Base-by-base conservation (phyloP, 108 stramenopile genomes). In the Schizochytrium sp. region DNA sequence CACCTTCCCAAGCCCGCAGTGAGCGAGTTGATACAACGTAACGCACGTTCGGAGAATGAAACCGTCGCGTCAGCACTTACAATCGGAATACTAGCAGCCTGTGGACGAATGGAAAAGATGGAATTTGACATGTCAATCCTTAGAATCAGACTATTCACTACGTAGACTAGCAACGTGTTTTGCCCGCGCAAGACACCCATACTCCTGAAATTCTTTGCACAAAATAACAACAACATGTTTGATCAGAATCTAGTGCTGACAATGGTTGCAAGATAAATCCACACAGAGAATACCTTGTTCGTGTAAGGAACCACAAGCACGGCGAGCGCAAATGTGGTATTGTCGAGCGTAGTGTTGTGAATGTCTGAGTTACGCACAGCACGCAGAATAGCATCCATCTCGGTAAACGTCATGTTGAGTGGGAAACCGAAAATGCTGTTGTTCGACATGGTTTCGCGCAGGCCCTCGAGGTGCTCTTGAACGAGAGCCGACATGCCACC, bases 241-340 rank as follows among this genome's bases (percentile, higher is more conserved):
- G 76, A 12, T 34, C 23, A 83, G 28, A 83, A 53, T 6, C 76
- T 12, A 6, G 76, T 83, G 76, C 76, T 83, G 5, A 87, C 55
- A 53, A 91, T 91, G 29, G 91, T 51, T 48, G 91, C 91, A 41
- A 92, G 57, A 89, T 92, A 94, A 19, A 94, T 69, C 93, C 93
- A 94, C 41, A 93, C 88, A 8, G 92, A 91, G 5, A 93, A 58
- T 5, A 94, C 87, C n/a, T 90, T 60, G 58, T 91, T 89, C 10
- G 91, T 88, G 44, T 92, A 90, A 14, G 94, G 89, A 10, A 91
- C 76, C 4, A 89, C 91, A 23, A 76, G 88, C 3, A 91, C 92
- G 18, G 71, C 93, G 0, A 94, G 57, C 5, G 90, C 92, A 60
- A 94, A 94, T 60, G 92, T 88, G 14, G 91, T 93, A 4, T 92